Conservation (phyloP, 768 basidiomycete genomes). For the Tremella mesenterica region DNA sequence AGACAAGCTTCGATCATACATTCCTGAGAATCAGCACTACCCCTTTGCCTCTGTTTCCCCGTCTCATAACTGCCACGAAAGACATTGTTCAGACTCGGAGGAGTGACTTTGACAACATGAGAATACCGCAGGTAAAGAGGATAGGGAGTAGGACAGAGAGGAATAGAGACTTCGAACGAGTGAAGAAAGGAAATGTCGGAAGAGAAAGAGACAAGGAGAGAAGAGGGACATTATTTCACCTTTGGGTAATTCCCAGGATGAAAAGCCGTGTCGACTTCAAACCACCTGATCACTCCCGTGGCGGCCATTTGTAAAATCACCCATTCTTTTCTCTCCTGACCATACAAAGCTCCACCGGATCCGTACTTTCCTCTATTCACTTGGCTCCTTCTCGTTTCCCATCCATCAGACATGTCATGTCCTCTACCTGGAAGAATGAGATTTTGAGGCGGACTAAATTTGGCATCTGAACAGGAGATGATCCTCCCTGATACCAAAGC, state of each 20-base stretch:
- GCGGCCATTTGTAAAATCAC: constrained; percentile 79
- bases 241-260: constrained; percentile 93
- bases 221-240: constrained; percentile 25
- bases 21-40: constrained; percentile 1
- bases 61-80: no score
- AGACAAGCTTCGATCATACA: not conserved
- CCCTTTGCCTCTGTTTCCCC: not conserved
- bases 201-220: no score
- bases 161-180: no score
- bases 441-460: constrained; percentile 87
- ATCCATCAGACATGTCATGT: constrained; percentile 88
- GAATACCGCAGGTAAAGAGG: no score
- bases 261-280: constrained; percentile 86
- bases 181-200: no score
- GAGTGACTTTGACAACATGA: no score
- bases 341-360: constrained; percentile 10
- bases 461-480: constrained; percentile 80
- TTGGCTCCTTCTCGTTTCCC: constrained; percentile 88
- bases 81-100: no score
- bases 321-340: constrained; percentile 61
- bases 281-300: constrained; percentile 55
- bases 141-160: no score
- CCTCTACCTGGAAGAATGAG: constrained; percentile 84
- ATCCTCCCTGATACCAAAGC: constrained; percentile 82
- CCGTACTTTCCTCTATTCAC: constrained; percentile 56